Percentiles rank a stretch among this genome's conserved stretches.
Evolutionary conservation across 495 filamentous ascomycete genomes (phyloP).

Genomic region (Trichoderma erinaceum): DNA sequence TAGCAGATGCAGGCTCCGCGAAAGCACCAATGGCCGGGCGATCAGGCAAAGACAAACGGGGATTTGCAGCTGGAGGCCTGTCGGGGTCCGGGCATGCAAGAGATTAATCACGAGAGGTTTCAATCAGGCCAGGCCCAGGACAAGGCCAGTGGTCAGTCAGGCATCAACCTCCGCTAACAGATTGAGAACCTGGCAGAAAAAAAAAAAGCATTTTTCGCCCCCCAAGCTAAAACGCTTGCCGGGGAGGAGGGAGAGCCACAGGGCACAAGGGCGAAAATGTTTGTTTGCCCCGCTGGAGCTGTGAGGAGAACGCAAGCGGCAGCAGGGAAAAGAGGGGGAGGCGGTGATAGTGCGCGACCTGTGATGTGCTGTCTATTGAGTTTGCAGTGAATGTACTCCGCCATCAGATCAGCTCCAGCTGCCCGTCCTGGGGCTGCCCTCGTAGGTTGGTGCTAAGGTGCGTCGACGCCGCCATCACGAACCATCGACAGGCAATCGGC

Average conservation of each 20-base stretch:
- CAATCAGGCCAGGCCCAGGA: neutral
- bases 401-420: too few relatives aligned
- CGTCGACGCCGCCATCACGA: constrained; percentile 1
- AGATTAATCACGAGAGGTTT: neutral
- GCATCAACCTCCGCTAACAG: neutral
- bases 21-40: neutral
- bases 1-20: neutral
- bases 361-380: neutral
- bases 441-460: neutral
- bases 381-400: too few relatives aligned
- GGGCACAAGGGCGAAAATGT: neutral
- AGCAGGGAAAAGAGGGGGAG: neutral
- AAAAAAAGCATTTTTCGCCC: neutral
- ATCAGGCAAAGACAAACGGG: neutral
- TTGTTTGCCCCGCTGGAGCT: neutral
- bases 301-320: neutral
- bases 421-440: neutral
- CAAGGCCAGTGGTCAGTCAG: constrained; percentile 1
- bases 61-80: neutral
- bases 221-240: neutral
- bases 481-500: constrained; percentile 12
- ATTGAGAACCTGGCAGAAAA: too few relatives aligned
- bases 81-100: neutral
- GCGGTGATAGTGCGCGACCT: neutral
- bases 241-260: neutral